Percentiles rank a stretch among this genome's conserved stretches.
phyloP scores from a whole-genome alignment of 257 asterid species.

The Gynochthodes officinalis region DNA sequence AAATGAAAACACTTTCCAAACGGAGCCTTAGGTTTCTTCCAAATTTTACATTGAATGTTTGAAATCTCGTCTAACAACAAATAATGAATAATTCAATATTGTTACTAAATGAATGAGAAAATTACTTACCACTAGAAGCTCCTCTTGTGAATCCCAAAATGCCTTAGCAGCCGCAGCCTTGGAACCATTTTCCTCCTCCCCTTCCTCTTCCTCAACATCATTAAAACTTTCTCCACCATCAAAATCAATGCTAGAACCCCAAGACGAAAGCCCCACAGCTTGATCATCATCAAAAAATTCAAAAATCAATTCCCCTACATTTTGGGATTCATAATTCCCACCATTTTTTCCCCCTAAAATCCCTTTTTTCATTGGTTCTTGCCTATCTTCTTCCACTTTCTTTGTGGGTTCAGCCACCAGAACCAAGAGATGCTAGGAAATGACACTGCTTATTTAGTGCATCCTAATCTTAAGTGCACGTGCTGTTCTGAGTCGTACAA shows the following conservation, averaged over 20 bases:
- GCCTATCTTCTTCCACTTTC: not conserved
- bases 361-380: not conserved
- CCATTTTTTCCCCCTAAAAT: not conserved
- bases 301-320: conserved; percentile 11
- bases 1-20: too few species aligned
- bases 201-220: conserved; percentile 18
- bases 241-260: not conserved
- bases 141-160: conserved; percentile 33
- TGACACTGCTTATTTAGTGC: not conserved
- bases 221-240: not conserved
- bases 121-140: conserved; percentile 28
- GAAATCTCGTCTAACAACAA: too few species aligned
- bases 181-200: not conserved
- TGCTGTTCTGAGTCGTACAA: not conserved
- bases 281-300: conserved; percentile 13
- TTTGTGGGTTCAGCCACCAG: not conserved
- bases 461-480: too few species aligned
- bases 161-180: conserved; percentile 22
- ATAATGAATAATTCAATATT: too few species aligned
- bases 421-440: not conserved
- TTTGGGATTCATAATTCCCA: not conserved
- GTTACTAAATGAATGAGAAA: too few species aligned
- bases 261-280: not conserved
- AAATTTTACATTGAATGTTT: too few species aligned
- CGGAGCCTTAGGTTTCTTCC: too few species aligned